These are phyloP conservation scores for Lojkania enalia DNA, from an alignment of 2,329 filamentous ascomycete genomes.

Conservation along the genomic window DNA sequence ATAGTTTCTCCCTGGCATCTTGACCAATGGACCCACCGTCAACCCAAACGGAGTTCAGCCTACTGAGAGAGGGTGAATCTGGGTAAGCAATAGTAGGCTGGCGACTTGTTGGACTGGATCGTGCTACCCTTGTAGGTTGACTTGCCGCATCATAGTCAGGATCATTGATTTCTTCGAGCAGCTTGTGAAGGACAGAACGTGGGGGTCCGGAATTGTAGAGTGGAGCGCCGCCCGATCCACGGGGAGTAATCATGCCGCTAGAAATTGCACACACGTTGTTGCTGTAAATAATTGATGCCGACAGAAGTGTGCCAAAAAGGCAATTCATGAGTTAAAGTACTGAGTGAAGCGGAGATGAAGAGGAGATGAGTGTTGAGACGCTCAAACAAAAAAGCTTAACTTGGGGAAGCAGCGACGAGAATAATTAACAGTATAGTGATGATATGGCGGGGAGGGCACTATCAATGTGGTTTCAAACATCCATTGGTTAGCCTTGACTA, in stretches of 20 bases:
- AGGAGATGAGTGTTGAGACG: background rate
- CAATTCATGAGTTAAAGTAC: constrained; percentile 13
- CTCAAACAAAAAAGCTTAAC: too few species aligned
- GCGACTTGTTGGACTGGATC: background rate
- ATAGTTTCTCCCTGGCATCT: constrained; percentile 28
- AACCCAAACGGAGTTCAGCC: constrained; percentile 22
- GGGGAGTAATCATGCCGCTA: constrained; percentile 32
- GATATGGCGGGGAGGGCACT: too few species aligned
- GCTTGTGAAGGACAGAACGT: constrained; percentile 25
- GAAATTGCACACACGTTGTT: constrained; percentile 21
- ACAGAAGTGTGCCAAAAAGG: constrained; percentile 19
- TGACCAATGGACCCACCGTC: constrained; percentile 22
- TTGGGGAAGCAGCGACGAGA: too few species aligned
- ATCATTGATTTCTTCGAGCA: constrained; percentile 34
- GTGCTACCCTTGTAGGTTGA: too few species aligned
- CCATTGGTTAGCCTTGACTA: too few species aligned
- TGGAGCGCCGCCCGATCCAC: constrained; percentile 9
- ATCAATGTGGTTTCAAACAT: too few species aligned
- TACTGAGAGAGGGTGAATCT: background rate
- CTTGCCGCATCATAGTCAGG: too few species aligned
- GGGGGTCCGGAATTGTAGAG: constrained; percentile 17
- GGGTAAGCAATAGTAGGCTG: background rate
- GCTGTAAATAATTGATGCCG: constrained; percentile 24
- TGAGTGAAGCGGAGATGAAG: constrained; percentile 4
- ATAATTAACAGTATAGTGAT: too few species aligned